phyloP scores from a whole-genome alignment of 768 basidiomycete species.

The Gyrodon lividus region DNA sequence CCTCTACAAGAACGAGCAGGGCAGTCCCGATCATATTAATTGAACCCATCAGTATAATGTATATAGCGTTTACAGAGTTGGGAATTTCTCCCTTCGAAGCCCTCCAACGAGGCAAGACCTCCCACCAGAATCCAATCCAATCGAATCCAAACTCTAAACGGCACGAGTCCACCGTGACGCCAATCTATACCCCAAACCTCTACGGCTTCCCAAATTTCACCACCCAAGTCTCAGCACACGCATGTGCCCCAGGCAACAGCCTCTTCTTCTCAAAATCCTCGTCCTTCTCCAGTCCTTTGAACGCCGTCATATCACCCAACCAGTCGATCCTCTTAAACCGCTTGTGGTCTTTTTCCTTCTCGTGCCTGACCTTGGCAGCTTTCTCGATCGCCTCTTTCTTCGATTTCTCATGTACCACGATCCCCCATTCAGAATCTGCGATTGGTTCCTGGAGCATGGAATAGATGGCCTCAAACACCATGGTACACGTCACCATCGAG shows the following conservation, averaged over 20 bases:
- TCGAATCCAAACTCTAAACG: background rate
- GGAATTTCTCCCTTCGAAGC: no score
- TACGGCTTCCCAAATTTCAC: conserved; percentile 44
- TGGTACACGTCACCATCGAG: conserved; percentile 44
- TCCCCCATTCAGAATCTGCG: conserved; percentile 67
- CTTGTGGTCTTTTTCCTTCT: conserved; percentile 35
- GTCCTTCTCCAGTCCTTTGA: conserved; percentile 62
- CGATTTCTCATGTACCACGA: conserved; percentile 45
- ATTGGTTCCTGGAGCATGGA: conserved; percentile 50
- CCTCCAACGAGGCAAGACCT: background rate
- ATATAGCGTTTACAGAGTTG: no score
- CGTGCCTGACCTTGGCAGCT: conserved; percentile 49
- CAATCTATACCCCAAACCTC: background rate
- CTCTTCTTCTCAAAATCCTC: conserved; percentile 54
- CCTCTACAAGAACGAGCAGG: no score
- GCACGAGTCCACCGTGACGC: background rate
- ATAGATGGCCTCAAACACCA: conserved; percentile 56
- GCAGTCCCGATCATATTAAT: no score
- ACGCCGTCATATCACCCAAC: conserved; percentile 56
- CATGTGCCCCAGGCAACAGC: conserved; percentile 43
- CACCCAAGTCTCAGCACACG: conserved; percentile 56
- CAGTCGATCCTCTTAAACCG: conserved; percentile 59
- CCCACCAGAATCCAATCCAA: background rate
- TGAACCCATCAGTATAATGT: no score
- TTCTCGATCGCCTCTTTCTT: conserved; percentile 45